Percentiles rank a stretch among this genome's conserved stretches.
Conservation (phyloP, 2,329 filamentous ascomycete genomes). For the Colletotrichum plurivorum region DNA sequence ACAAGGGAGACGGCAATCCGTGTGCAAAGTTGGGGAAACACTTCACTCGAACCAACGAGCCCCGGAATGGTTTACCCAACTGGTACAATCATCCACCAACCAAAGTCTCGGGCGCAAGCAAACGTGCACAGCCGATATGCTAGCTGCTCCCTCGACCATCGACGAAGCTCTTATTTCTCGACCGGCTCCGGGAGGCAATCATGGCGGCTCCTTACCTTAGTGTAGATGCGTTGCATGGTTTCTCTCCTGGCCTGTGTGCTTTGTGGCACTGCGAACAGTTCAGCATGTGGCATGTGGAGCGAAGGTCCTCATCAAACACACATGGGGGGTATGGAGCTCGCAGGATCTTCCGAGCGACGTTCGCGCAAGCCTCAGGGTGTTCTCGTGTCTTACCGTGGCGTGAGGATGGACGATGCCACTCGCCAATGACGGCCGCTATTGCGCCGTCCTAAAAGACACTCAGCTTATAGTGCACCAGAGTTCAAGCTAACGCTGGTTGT, state of each 20-base stretch:
- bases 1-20: conserved; percentile 7
- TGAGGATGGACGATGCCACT: conserved; percentile 23
- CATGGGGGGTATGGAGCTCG: conserved; percentile 9
- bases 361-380: conserved; percentile 18
- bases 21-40: conserved; percentile 17
- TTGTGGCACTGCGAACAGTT: conserved; percentile 8
- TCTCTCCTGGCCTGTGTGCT: conserved; percentile 19
- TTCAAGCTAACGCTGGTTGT: conserved; percentile 24
- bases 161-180: conserved; percentile 11
- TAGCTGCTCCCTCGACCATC: not conserved
- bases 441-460: conserved; percentile 9
- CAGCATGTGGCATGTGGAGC: conserved; percentile 33
- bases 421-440: conserved; percentile 18
- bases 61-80: conserved; percentile 3
- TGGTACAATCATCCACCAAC: not conserved
- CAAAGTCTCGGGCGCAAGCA: conserved; percentile 5
- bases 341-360: conserved; percentile 26
- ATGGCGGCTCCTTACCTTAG: too few relatives aligned
- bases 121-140: conserved; percentile 4
- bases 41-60: conserved; percentile 4
- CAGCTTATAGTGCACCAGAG: conserved; percentile 18
- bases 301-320: conserved; percentile 29
- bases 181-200: conserved; percentile 1
- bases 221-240: conserved; percentile 14
- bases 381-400: conserved; percentile 35